phyloP scores from a whole-genome alignment of 805 yeast species.

The Wickerhamiella domercqiae region DNA sequence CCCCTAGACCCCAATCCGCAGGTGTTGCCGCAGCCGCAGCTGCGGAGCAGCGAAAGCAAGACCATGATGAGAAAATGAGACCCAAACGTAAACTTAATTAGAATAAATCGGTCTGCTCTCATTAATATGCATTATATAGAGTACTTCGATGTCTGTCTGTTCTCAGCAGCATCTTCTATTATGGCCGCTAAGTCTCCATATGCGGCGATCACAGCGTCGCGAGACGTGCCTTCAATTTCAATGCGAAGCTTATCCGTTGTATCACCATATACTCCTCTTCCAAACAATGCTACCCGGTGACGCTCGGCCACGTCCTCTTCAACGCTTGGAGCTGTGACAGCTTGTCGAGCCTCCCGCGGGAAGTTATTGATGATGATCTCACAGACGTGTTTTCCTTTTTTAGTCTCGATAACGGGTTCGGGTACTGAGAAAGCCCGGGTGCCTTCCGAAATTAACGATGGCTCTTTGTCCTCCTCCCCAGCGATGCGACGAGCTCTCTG shows the following conservation, averaged over 20 bases:
- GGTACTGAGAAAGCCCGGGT: neutral
- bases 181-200: constrained; percentile 7
- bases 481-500: constrained; percentile 33
- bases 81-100: neutral
- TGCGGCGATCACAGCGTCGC: constrained; percentile 31
- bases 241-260: constrained; percentile 54
- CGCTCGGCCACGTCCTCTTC: constrained; percentile 8
- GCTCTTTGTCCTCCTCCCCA: constrained; percentile 11
- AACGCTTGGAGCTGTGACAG: constrained; percentile 12
- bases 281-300: constrained; percentile 52
- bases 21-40: constrained; percentile 1
- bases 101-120: neutral
- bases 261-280: constrained; percentile 60
- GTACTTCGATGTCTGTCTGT: constrained; percentile 4
- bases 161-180: constrained; percentile 1
- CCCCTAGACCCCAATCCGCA: neutral
- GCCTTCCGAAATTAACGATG: constrained; percentile 13
- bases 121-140: constrained; percentile 1
- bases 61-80: constrained; percentile 1
- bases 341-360: constrained; percentile 35
- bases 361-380: constrained; percentile 66
- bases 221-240: constrained; percentile 59
- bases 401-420: neutral
- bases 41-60: neutral
- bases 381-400: constrained; percentile 36